A percentile compares a stretch with the other conserved stretches of the same genome.
Evolutionary conservation across 2,329 filamentous ascomycete species (phyloP).

Genomic region (Cladophialophora immunda): DNA sequence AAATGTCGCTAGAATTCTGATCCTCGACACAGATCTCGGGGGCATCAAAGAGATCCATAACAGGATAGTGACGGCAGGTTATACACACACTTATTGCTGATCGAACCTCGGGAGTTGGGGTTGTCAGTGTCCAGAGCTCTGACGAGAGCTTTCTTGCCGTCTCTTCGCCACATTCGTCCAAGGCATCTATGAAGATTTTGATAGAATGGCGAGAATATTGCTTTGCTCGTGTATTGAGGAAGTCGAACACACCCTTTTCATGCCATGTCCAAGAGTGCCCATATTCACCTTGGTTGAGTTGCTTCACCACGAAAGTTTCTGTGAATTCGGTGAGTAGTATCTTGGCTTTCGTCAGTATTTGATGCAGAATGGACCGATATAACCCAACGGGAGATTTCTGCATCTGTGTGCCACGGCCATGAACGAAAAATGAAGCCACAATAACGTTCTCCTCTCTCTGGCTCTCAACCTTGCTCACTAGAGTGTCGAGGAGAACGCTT

Average conservation of each 20-base stretch:
- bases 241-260: constrained; percentile 11
- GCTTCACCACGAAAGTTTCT: constrained; percentile 1
- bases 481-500: constrained; percentile 44
- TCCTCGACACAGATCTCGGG: constrained; percentile 12
- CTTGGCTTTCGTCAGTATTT: neutral
- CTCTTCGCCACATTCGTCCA: constrained; percentile 15
- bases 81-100: constrained; percentile 10
- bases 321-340: neutral
- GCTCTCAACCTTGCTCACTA: neutral
- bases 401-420: constrained; percentile 2
- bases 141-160: constrained; percentile 9
- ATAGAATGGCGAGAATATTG: neutral
- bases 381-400: constrained; percentile 1
- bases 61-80: constrained; percentile 13
- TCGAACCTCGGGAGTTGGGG: neutral
- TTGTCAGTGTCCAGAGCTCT: constrained; percentile 13
- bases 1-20: constrained; percentile 12
- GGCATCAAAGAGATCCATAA: constrained; percentile 9
- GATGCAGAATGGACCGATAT: constrained; percentile 10
- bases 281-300: constrained; percentile 5
- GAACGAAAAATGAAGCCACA: constrained; percentile 7
- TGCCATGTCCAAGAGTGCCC: constrained; percentile 11
- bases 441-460: neutral
- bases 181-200: constrained; percentile 13
- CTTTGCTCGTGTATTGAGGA: constrained; percentile 6